Evolutionary conservation across 202 grass and related monocot species (phyloP), one percentile per base, ranked within the genome.

Genomic region (Musa balbisiana): DNA sequence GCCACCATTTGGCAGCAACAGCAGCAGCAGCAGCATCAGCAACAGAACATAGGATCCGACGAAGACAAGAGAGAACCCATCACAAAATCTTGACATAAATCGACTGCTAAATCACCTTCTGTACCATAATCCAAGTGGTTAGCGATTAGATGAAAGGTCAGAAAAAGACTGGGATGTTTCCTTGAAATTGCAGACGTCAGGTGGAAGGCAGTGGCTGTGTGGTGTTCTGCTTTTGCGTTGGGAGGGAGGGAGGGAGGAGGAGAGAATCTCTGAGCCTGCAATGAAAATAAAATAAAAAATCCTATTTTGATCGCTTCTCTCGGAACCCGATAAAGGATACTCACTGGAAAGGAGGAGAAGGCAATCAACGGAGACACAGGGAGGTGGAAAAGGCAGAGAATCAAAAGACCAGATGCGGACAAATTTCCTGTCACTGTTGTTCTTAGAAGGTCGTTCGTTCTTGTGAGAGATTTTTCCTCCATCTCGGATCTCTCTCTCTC

Each of bases 391-490:
- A 76, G 86, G 79, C 56, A 73, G 71, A 68, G 81, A 81, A 89
- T 85, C 77, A 83, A 80, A 84, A 59, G 87, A 86, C 78, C 81
- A 84, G 75, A 86, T 79, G 84, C 51, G 67, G 87, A 86, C 78
- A 79, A 84, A 72, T 92, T 87, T 87, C 64, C 81, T 85, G 87
- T 71, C 80, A 80, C 76, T 87, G 85, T 92, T 70, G 49, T 70
- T 87, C 87, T 80, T 83, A 79, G 78, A 92, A 83, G 83, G 72
- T 85, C 78, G 77, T 79, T 79, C 68, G 26, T 79, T 79, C 65
- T 79, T 25, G 53, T 79, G 77, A 69, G 65, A 77, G 15, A 66
- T 49, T 54, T 51, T 60, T 79, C 55, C 60, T 20, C 70, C 50
- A 60, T 79, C 65, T 60, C 63, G 77, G 77, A 79, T 79, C 26